These are phyloP conservation scores for Vitis rotundifolia DNA, from an alignment of 164 flowering plant species.

Conservation along the genomic window DNA sequence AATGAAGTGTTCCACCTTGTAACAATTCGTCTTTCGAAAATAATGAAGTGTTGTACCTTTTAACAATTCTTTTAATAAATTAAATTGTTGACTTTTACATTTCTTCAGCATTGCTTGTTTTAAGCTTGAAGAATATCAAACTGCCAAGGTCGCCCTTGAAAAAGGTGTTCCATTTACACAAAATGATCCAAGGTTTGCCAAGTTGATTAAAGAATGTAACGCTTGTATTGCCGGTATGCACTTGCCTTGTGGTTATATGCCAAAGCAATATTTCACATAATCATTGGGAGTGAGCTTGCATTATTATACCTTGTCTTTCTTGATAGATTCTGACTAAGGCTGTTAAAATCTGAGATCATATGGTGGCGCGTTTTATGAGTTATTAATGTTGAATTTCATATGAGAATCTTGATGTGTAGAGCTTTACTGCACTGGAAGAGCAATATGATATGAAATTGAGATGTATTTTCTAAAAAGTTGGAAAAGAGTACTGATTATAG, in stretches of 20 bases:
- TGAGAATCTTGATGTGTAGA: no score
- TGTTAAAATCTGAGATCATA: no score
- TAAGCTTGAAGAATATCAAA: constrained; percentile 74
- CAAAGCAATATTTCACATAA: no score
- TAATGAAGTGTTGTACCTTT: not conserved
- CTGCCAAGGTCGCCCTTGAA: constrained; percentile 69
- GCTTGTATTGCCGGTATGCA: constrained; percentile 54
- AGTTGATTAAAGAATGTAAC: constrained; percentile 67
- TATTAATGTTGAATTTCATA: no score
- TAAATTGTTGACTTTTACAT: not conserved
- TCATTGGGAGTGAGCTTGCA: no score
- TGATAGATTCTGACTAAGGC: no score
- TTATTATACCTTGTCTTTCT: no score
- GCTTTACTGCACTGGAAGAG: no score
- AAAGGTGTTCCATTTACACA: constrained; percentile 56
- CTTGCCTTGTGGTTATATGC: constrained; percentile 2
- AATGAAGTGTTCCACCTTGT: not conserved
- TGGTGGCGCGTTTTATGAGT: no score
- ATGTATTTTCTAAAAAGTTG: no score
- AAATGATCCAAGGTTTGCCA: constrained; percentile 58
- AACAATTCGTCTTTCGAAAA: not conserved
- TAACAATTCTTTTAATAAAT: not conserved
- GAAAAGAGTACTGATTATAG: no score
- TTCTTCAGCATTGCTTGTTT: constrained; percentile 66
- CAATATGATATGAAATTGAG: no score